Conservation (phyloP, 352 stramenopile genomes). For the Phytophthora kernoviae region DNA sequence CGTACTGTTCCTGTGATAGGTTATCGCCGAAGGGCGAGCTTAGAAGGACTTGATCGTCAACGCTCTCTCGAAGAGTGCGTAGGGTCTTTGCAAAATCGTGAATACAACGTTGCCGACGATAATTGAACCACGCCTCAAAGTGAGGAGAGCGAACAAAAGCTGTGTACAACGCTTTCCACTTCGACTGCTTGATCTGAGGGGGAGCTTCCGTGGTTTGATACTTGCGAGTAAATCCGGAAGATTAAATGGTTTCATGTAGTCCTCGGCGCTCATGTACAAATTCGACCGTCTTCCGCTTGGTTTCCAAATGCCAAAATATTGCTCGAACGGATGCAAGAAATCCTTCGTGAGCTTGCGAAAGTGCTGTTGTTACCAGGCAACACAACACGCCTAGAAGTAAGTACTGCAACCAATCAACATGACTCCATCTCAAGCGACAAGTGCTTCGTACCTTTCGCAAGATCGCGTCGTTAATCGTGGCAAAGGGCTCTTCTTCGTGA, state of each 20-base stretch:
- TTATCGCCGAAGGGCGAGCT: conserved; percentile 50
- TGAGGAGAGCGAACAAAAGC: conserved; percentile 74
- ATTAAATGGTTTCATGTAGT: conserved; percentile 80
- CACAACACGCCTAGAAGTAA: neutral
- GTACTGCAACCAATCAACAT: neutral
- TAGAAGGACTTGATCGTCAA: conserved; percentile 41
- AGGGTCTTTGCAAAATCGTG: conserved; percentile 69
- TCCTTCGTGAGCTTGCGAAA: conserved; percentile 85
- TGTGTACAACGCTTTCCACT: conserved; percentile 76
- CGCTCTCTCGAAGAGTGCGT: conserved; percentile 50
- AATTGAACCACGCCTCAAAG: conserved; percentile 80
- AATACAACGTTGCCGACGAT: conserved; percentile 69
- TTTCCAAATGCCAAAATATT: conserved; percentile 88
- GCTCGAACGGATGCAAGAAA: conserved; percentile 88
- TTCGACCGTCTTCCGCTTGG: conserved; percentile 56
- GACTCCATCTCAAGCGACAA: too few relatives aligned
- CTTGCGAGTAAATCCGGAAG: conserved; percentile 56
- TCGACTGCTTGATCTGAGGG: conserved; percentile 65
- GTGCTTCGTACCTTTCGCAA: conserved; percentile 59
- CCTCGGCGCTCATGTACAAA: conserved; percentile 68
- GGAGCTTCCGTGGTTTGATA: conserved; percentile 60
- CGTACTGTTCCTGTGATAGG: conserved; percentile 49
- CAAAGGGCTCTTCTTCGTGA: conserved; percentile 65
- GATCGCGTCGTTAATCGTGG: conserved; percentile 87
- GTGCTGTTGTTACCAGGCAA: conserved; percentile 49